Conservation (phyloP, 805 yeast genomes). For the Candida insectalens region DNA sequence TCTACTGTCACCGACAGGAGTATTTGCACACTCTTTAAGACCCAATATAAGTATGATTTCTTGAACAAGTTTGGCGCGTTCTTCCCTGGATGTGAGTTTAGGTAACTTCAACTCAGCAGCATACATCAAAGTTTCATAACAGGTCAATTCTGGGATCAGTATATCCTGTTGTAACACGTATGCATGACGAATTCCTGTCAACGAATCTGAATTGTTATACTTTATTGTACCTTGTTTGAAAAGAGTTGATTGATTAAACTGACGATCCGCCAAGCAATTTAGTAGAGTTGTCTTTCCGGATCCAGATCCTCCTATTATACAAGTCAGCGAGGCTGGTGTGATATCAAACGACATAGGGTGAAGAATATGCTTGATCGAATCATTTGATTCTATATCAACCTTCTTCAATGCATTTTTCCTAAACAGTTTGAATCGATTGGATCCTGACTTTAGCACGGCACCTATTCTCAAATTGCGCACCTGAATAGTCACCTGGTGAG, state of each 20-base stretch:
- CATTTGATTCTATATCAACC: constrained; percentile 14
- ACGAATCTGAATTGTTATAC: constrained; percentile 27
- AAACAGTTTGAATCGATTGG: neutral
- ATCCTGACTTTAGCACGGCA: constrained; percentile 3
- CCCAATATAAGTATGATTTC: constrained; percentile 58
- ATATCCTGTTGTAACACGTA: constrained; percentile 73
- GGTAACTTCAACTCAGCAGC: constrained; percentile 69
- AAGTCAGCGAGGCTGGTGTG: constrained; percentile 54
- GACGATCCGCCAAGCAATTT: constrained; percentile 52
- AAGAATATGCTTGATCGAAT: constrained; percentile 28
- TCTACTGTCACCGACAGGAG: constrained; percentile 44
- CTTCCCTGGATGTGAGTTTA: constrained; percentile 28
- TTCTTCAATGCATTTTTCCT: neutral
- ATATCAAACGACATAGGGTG: constrained; percentile 49
- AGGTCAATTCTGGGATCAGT: constrained; percentile 60
- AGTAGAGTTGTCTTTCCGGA: constrained; percentile 78
- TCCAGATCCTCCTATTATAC: constrained; percentile 84
- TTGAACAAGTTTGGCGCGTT: constrained; percentile 41
- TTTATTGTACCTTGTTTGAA: constrained; percentile 29
- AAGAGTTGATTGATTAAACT: constrained; percentile 22
- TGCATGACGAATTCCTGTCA: constrained; percentile 32
- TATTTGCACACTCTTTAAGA: constrained; percentile 51
- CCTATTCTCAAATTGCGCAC: constrained; percentile 18
- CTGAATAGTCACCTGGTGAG: constrained; percentile 15
- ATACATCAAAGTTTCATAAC: constrained; percentile 56